Conservation (phyloP, 257 asterid genomes). For the Schizonepeta tenuifolia region DNA sequence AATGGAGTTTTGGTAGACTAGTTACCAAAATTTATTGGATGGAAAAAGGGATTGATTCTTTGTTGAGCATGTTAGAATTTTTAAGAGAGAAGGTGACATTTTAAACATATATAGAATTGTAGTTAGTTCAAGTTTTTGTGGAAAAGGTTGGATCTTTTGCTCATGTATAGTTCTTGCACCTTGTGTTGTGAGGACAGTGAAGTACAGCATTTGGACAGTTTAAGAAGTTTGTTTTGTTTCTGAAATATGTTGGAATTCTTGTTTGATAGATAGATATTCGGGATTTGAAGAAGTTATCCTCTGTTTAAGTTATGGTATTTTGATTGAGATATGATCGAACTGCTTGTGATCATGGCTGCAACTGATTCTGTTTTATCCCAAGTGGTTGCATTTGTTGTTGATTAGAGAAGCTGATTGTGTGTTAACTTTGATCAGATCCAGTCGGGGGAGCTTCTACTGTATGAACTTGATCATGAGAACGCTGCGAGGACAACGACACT, state of each 20-base stretch:
- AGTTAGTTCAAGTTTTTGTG: conserved; percentile 10
- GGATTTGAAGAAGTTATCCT: conserved; percentile 15
- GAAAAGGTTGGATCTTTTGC: conserved; percentile 30
- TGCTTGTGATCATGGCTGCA: not conserved
- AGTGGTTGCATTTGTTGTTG: not conserved
- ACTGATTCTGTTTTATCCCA: not conserved
- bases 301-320: not conserved
- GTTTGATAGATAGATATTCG: conserved; percentile 8
- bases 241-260: not conserved
- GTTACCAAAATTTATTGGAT: conserved; percentile 9
- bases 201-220: conserved; percentile 11
- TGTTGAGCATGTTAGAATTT: conserved; percentile 13
- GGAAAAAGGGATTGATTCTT: conserved; percentile 13
- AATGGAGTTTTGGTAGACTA: not conserved
- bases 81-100: conserved; percentile 16
- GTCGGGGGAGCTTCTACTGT: conserved; percentile 33
- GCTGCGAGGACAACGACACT: conserved; percentile 36
- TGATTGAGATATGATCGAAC: conserved; percentile 14
- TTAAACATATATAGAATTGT: conserved; percentile 12
- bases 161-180: not conserved
- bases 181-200: conserved; percentile 5
- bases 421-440: conserved; percentile 45
- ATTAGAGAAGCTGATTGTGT: conserved; percentile 22
- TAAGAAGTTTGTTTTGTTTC: not conserved
- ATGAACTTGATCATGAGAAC: conserved; percentile 41